Conservation (phyloP, 495 filamentous ascomycete genomes). For the Aspergillus leporis region DNA sequence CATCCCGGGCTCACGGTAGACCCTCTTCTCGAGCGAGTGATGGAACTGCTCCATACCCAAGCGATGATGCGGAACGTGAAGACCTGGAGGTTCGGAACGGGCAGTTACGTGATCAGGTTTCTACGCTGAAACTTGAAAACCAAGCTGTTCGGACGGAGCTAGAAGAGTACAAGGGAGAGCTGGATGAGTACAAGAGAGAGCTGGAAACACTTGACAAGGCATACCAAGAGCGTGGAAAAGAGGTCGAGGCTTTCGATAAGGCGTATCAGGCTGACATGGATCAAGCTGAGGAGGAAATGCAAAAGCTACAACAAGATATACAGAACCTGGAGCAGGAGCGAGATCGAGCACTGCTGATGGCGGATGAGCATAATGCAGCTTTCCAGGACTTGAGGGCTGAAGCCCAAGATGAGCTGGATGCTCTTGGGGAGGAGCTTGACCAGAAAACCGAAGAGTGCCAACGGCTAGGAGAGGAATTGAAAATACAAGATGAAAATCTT, state of each 20-base stretch:
- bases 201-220: neutral
- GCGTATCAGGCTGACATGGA: conserved; percentile 77
- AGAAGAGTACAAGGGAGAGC: conserved; percentile 63
- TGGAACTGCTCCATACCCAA: conserved; percentile 62
- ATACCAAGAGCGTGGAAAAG: neutral
- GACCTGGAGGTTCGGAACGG: conserved; percentile 80
- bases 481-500: conserved; percentile 68
- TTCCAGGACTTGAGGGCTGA: conserved; percentile 77
- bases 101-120: conserved; percentile 81
- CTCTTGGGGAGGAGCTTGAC: conserved; percentile 77
- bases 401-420: conserved; percentile 79
- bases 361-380: conserved; percentile 77
- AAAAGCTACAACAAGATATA: conserved; percentile 63
- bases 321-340: conserved; percentile 53
- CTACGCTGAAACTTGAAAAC: conserved; percentile 79
- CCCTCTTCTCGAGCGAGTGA: conserved; percentile 73
- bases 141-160: conserved; percentile 76
- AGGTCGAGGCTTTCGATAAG: conserved; percentile 46
- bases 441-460: conserved; percentile 71
- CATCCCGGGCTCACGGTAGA: conserved; percentile 76
- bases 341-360: conserved; percentile 76
- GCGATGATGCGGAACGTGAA: conserved; percentile 82
- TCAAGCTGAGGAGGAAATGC: conserved; percentile 73
- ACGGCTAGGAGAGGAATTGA: conserved; percentile 61
- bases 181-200: conserved; percentile 42